Conservation (phyloP, 2,329 filamentous ascomycete genomes). For the Paecilomyces formosus region DNA sequence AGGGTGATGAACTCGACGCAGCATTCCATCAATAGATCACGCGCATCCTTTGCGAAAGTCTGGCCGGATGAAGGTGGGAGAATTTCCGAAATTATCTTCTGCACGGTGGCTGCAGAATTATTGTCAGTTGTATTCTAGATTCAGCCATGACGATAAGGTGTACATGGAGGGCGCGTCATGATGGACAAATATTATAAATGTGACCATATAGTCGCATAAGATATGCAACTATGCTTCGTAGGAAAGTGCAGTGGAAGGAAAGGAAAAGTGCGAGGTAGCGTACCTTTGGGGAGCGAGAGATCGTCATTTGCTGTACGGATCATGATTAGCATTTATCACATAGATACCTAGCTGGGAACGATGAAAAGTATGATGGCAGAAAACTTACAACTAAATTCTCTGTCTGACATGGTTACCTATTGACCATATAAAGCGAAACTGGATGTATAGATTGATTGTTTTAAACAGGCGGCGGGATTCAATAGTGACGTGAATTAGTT, state of each 20-base stretch:
- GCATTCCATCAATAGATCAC: constrained; percentile 93
- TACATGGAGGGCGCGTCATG: neutral
- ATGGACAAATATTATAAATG: neutral
- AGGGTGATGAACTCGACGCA: constrained; percentile 99
- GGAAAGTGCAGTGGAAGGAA: neutral
- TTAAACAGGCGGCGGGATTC: neutral
- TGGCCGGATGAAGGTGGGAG: constrained; percentile 69
- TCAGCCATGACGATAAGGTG: neutral
- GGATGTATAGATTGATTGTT: neutral
- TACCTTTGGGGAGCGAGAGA: constrained; percentile 54
- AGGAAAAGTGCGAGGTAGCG: constrained; percentile 4
- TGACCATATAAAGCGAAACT: neutral
- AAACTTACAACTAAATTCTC: constrained; percentile 45
- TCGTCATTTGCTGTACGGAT: constrained; percentile 47
- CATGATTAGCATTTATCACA: constrained; percentile 1
- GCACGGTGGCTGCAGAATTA: constrained; percentile 52
- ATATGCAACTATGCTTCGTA: neutral
- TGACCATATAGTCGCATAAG: neutral
- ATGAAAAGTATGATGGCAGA: constrained; percentile 1
- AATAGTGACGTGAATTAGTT: constrained; percentile 1
- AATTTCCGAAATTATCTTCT: constrained; percentile 90
- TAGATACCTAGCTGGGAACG: constrained; percentile 3
- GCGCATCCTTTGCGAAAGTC: constrained; percentile 88
- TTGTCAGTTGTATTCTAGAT: neutral
- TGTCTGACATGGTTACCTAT: constrained; percentile 43